Conservation (phyloP, 306 rosid genomes). For the Dryas drummondii region DNA sequence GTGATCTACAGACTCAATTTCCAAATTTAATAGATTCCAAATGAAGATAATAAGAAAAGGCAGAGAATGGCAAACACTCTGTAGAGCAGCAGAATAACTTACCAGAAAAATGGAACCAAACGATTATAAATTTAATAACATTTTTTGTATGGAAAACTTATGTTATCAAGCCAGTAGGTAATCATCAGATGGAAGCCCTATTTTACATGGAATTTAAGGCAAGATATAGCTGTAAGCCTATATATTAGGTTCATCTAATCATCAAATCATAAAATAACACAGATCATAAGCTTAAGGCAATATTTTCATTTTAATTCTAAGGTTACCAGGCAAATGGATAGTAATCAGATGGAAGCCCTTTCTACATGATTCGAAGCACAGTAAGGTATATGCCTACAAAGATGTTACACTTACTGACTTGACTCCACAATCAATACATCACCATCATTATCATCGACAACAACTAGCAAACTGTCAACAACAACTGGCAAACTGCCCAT, state of each 20-base stretch:
- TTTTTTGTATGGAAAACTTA: background rate
- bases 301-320: background rate
- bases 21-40: background rate
- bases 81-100: background rate
- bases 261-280: background rate
- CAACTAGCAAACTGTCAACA: background rate
- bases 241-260: background rate
- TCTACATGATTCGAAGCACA: background rate
- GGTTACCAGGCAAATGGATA: background rate
- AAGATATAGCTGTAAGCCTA: background rate
- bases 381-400: background rate
- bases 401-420: background rate
- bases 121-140: background rate
- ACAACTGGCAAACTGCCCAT: background rate
- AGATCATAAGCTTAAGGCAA: background rate
- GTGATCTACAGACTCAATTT: background rate
- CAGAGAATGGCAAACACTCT: background rate
- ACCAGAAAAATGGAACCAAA: background rate
- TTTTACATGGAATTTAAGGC: background rate
- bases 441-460: background rate
- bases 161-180: background rate
- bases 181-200: background rate
- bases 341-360: background rate
- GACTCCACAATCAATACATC: background rate
- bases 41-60: background rate